Evolutionary conservation across 164 flowering plant species (phyloP).

Genomic region (Umbilicus rupestris): DNA sequence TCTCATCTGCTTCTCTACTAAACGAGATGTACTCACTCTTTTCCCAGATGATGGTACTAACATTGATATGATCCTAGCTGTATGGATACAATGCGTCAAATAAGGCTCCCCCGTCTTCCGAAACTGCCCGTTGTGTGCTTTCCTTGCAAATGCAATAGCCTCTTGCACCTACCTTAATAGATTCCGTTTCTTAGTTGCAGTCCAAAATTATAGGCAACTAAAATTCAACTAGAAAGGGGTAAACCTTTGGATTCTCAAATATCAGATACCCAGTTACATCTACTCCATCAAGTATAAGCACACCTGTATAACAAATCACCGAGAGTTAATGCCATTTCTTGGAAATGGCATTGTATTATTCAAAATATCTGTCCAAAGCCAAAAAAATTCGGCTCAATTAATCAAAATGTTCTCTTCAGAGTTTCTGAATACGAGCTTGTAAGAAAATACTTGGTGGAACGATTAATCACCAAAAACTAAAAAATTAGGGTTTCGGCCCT

Average conservation of each 20-base stretch:
- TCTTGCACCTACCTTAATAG: constrained; percentile 84
- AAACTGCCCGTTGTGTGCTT: constrained; percentile 73
- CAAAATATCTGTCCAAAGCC: no score
- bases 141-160: constrained; percentile 85
- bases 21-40: constrained; percentile 32
- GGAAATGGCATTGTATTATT: not conserved
- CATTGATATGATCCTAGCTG: constrained; percentile 74
- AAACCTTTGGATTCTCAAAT: constrained; percentile 67
- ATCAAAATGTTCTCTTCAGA: no score
- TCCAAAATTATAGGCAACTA: constrained; percentile 12
- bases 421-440: no score
- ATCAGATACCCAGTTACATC: constrained; percentile 77
- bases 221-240: constrained; percentile 21
- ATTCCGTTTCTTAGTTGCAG: constrained; percentile 23
- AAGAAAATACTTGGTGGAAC: not conserved
- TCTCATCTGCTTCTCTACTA: not conserved
- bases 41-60: constrained; percentile 73
- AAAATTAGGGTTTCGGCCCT: not conserved
- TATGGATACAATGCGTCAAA: constrained; percentile 75
- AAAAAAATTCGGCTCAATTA: no score
- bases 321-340: not conserved
- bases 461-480: not conserved
- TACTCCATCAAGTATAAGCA: constrained; percentile 66
- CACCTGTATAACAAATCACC: constrained; percentile 31
- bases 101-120: constrained; percentile 87